These are phyloP conservation scores for Gaultheria prostrata DNA, from an alignment of 148 eudicot genomes.

Conservation along the genomic window DNA sequence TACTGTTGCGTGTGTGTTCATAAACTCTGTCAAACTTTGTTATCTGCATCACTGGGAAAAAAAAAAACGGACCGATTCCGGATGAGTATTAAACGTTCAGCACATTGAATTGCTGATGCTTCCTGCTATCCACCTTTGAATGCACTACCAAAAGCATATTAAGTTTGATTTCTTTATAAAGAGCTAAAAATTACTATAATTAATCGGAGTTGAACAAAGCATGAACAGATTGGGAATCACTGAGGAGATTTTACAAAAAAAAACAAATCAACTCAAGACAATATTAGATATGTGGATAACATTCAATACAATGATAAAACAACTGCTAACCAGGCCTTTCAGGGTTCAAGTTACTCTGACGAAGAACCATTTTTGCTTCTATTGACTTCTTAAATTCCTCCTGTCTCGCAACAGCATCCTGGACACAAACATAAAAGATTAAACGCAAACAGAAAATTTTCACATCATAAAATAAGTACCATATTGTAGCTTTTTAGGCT, in stretches of 20 bases:
- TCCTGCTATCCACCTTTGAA: conserved; percentile 1
- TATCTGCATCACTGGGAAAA: too few relatives aligned
- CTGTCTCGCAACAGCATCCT: conserved; percentile 78
- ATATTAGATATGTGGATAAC: not conserved
- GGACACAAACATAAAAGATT: conserved; percentile 24
- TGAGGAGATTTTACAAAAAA: not conserved
- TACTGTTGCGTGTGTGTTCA: too few relatives aligned
- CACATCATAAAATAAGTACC: not conserved
- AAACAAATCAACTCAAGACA: not conserved
- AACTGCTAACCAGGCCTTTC: conserved; percentile 70
- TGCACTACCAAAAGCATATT: not conserved
- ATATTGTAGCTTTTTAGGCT: not conserved
- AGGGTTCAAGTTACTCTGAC: conserved; percentile 80
- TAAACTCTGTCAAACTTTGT: too few relatives aligned
- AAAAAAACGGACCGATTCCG: not conserved
- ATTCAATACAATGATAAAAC: not conserved
- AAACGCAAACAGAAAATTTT: not conserved
- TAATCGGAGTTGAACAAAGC: not conserved
- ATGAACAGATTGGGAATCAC: not conserved
- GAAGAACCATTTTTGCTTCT: conserved; percentile 73
- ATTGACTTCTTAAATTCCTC: conserved; percentile 85
- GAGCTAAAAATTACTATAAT: not conserved
- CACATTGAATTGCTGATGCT: conserved; percentile 4
- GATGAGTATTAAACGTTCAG: not conserved
- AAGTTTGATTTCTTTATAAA: not conserved